phyloP scores from a whole-genome alignment of 768 basidiomycete genomes.

The Mycena amicta region DNA sequence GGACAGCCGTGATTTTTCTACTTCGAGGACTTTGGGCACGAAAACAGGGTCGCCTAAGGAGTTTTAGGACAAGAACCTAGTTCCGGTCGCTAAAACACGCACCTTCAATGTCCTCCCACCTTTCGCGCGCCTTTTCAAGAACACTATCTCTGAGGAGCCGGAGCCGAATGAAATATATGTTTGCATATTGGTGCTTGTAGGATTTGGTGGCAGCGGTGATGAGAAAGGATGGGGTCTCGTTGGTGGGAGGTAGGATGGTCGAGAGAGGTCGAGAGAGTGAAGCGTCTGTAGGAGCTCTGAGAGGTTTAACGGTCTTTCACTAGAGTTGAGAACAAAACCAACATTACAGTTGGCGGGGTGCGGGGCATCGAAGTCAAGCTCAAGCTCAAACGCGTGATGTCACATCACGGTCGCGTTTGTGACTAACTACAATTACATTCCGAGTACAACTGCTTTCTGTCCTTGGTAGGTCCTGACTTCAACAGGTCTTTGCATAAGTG shows the following conservation, averaged over 20 bases:
- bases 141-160: conserved; percentile 43
- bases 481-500: conserved; percentile 73
- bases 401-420: not conserved
- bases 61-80: not conserved
- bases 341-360: no score
- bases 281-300: conserved; percentile 3
- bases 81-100: conserved; percentile 11
- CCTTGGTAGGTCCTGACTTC: not conserved
- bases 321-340: no score
- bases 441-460: not conserved
- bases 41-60: conserved; percentile 63
- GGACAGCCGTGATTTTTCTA: conserved; percentile 81
- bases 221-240: conserved; percentile 47
- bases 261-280: conserved; percentile 39
- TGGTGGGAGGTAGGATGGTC: conserved; percentile 36
- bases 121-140: conserved; percentile 39
- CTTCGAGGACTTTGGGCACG: conserved; percentile 84
- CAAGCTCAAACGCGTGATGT: not conserved
- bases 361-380: no score
- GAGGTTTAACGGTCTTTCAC: not conserved
- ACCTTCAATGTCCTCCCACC: conserved; percentile 48
- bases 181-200: conserved; percentile 59
- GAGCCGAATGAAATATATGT: conserved; percentile 57
- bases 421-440: not conserved
- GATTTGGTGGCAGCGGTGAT: conserved; percentile 46